A percentile compares a stretch with the other conserved stretches of the same genome.
Evolutionary conservation across 106 monocot genomes (phyloP).

Genomic region (Agapanthus africanus): DNA sequence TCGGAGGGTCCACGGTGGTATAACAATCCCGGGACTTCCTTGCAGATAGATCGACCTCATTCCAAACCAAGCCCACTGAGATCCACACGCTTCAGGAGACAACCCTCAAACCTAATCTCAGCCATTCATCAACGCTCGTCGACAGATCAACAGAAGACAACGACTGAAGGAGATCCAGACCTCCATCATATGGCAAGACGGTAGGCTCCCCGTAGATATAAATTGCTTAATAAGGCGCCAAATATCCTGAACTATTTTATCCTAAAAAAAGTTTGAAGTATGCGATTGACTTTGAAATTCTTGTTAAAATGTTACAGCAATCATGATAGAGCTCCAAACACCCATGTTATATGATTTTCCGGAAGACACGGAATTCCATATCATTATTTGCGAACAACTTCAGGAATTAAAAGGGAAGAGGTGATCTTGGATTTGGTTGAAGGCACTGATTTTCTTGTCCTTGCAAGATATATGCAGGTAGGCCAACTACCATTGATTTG

Average conservation of each 20-base stretch:
- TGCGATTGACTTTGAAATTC: conserved; percentile 1
- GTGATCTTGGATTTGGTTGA: conserved; percentile 71
- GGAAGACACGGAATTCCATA: conserved; percentile 86
- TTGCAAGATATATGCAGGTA: conserved; percentile 99
- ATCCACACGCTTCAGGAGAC: no score
- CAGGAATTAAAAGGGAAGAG: conserved; percentile 66
- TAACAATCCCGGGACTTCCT: no score
- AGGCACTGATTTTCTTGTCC: conserved; percentile 85
- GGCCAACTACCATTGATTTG: not conserved
- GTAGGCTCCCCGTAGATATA: conserved; percentile 80
- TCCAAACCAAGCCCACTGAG: no score
- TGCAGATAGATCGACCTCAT: no score
- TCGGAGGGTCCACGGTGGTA: no score
- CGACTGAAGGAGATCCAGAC: no score
- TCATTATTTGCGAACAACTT: conserved; percentile 62
- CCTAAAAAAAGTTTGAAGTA: conserved; percentile 1
- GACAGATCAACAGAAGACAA: no score
- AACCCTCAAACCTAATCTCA: no score
- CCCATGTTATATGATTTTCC: conserved; percentile 74
- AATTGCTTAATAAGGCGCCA: conserved; percentile 77
- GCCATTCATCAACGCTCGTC: no score
- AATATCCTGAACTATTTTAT: not conserved
- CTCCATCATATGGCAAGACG: conserved; percentile 80
- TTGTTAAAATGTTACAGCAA: conserved; percentile 61
- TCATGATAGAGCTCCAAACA: conserved; percentile 70